Evolutionary conservation across 352 stramenopile species (phyloP), one percentile per base, ranked within the genome.

Genomic region (Phytophthora uliginosa): DNA sequence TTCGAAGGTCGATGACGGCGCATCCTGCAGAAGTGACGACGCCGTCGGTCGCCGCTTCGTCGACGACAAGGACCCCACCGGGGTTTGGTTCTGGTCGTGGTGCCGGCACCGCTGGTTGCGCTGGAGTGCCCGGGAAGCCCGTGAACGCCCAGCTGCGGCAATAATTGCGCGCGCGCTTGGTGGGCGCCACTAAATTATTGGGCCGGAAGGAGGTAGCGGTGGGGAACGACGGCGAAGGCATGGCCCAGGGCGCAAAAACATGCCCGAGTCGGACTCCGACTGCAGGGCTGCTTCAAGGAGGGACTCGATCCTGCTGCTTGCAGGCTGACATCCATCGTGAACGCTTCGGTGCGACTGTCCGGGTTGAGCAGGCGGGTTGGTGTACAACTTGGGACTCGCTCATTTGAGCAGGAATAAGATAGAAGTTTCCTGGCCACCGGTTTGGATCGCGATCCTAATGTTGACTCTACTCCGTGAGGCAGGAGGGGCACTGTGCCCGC

Each of bases 1-100:
- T 34, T 33, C 13, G 55, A 60, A 60, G 15, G 7, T 26, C 10
- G 52, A 58, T 63, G 52, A 63, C 61, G 36, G 60, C 52, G 51
- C 36, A 69, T 63, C 40, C 20, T 33, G 53, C 53, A 70, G 63
- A 70, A 70, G 53, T 56, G 64, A 60, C 63, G 63, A 58, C 42
- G 62, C 40, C 34, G 36, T 47, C 34, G 10, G 53, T 59, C 53
- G 40, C 15, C 40, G 40, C 40, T 48, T 48, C 40, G 17, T 48
- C 36, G 36, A 42, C 36, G 10, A 42, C 40, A 20, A 20, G 40
- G 40, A 7, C 40, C 15, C 10, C 36, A 15, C 40, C 15, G 12
- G 40, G 1, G 13, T 18, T 48, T n/a, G 5, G 40, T 13, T 48
- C 17, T 20, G 22, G 40, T 48, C 18, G 40, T 48, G 40, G 40